Evolutionary conservation across 163 green algal genomes (phyloP).

Genomic region (Trebouxia gelatinosa): DNA sequence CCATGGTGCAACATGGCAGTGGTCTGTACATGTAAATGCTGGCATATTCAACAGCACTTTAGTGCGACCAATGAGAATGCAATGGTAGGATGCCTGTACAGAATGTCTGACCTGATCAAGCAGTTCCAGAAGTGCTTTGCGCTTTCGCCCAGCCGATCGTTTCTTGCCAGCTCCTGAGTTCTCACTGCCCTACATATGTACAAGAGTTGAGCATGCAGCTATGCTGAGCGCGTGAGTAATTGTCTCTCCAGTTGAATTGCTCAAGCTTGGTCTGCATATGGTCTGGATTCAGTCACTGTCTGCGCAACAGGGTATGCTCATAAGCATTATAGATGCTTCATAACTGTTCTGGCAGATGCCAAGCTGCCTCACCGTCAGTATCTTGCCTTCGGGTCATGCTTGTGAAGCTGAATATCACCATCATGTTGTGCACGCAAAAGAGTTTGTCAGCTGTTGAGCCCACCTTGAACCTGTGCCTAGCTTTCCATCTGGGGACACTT

Average conservation of each 20-base stretch:
- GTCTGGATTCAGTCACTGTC: not conserved
- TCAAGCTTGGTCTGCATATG: not conserved
- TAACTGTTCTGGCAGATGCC: not conserved
- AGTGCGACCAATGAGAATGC: not conserved
- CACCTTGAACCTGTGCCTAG: too few species aligned
- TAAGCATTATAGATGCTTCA: not conserved
- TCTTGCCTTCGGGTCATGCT: too few species aligned
- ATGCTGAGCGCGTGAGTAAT: too few species aligned
- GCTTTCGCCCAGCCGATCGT: constrained; percentile 43
- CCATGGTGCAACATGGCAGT: too few species aligned
- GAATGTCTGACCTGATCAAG: constrained; percentile 50
- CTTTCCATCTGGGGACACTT: not conserved
- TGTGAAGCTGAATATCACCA: not conserved
- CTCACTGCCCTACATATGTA: constrained; percentile 3
- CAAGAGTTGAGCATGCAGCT: too few species aligned
- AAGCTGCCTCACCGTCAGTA: too few species aligned
- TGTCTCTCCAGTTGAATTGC: too few species aligned
- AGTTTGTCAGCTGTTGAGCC: not conserved
- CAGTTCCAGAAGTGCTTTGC: constrained; percentile 56
- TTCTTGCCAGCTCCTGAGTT: constrained; percentile 9
- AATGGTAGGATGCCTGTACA: not conserved
- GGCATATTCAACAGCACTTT: not conserved
- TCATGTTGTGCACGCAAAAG: not conserved
- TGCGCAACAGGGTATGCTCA: not conserved
- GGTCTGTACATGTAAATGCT: not conserved